Conservation (phyloP, 495 filamentous ascomycete genomes). For the Penicillium simplicissimum region DNA sequence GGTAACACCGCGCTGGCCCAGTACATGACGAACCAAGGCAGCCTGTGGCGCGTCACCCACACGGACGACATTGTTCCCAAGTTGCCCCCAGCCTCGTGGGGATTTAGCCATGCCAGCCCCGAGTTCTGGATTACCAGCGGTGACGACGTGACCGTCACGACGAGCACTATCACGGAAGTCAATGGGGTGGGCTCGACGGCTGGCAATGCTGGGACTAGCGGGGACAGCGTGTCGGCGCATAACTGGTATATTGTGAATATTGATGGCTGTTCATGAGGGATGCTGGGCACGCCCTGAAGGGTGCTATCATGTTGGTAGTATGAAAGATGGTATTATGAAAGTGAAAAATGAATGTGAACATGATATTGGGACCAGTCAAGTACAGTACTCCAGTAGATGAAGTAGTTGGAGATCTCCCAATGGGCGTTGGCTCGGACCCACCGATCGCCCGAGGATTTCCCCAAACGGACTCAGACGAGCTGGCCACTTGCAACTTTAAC, state of each 20-base stretch:
- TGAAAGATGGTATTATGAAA: background rate
- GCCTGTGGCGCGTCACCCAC: slow-evolving; percentile 66
- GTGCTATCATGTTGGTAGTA: background rate
- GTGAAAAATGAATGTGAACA: background rate
- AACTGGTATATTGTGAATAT: slow-evolving; percentile 29
- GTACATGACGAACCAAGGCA: slow-evolving; percentile 54
- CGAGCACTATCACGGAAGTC: slow-evolving; percentile 42
- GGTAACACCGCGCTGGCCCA: slow-evolving; percentile 57
- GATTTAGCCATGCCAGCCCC: slow-evolving; percentile 63
- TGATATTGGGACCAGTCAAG: too few species aligned
- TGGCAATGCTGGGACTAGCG: slow-evolving; percentile 42
- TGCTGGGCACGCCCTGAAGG: background rate
- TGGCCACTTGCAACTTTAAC: background rate
- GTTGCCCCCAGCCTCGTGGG: slow-evolving; percentile 55
- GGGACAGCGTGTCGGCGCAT: slow-evolving; percentile 18
- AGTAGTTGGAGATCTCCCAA: background rate
- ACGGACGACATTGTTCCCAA: slow-evolving; percentile 65
- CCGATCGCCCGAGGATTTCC: slow-evolving; percentile 3
- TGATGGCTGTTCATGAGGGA: slow-evolving; percentile 20
- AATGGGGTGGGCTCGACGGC: slow-evolving; percentile 33
- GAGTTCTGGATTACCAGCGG: slow-evolving; percentile 64
- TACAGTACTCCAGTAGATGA: background rate
- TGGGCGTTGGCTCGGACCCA: background rate
- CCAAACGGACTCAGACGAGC: background rate
- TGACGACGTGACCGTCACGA: slow-evolving; percentile 40